These are phyloP conservation scores for Albatrellus ellisii DNA, from an alignment of 768 basidiomycete genomes.

Conservation along the genomic window DNA sequence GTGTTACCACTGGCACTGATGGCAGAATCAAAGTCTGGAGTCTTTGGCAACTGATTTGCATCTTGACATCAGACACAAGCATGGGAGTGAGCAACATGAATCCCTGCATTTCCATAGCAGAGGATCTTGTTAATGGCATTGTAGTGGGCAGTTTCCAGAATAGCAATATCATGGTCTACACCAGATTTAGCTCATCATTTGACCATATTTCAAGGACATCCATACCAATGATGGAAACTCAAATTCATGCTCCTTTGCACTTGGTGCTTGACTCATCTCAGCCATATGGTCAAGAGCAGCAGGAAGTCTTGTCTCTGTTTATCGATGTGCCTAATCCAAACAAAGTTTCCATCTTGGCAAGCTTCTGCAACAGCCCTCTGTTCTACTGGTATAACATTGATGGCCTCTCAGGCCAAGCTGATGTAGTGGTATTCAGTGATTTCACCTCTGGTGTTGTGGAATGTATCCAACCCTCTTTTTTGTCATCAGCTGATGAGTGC, in stretches of 20 bases:
- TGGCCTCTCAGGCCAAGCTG: slow-evolving; percentile 16
- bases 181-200: slow-evolving; percentile 16
- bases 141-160: slow-evolving; percentile 39
- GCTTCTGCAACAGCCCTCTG: slow-evolving; percentile 33
- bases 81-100: slow-evolving; percentile 27
- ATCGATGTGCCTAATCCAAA: slow-evolving; percentile 5
- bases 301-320: slow-evolving; percentile 1
- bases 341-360: slow-evolving; percentile 30
- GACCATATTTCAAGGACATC: neutral
- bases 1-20: slow-evolving; percentile 46
- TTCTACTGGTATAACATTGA: slow-evolving; percentile 41
- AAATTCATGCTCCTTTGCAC: slow-evolving; percentile 1
- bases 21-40: slow-evolving; percentile 71
- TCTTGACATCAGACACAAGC: slow-evolving; percentile 47
- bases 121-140: slow-evolving; percentile 28
- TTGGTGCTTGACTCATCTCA: neutral
- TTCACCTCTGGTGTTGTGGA: slow-evolving; percentile 38
- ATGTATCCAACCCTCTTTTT: slow-evolving; percentile 35
- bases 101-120: slow-evolving; percentile 36
- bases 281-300: slow-evolving; percentile 1
- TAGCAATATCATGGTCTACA: slow-evolving; percentile 48
- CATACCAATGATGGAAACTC: slow-evolving; percentile 1
- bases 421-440: slow-evolving; percentile 36
- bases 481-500: slow-evolving; percentile 20
- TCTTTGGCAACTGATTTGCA: slow-evolving; percentile 32